Percentiles rank a stretch among this genome's conserved stretches.
Evolutionary conservation across 805 yeast species (phyloP).

Genomic region (Kurtzmaniella cleridarum): DNA sequence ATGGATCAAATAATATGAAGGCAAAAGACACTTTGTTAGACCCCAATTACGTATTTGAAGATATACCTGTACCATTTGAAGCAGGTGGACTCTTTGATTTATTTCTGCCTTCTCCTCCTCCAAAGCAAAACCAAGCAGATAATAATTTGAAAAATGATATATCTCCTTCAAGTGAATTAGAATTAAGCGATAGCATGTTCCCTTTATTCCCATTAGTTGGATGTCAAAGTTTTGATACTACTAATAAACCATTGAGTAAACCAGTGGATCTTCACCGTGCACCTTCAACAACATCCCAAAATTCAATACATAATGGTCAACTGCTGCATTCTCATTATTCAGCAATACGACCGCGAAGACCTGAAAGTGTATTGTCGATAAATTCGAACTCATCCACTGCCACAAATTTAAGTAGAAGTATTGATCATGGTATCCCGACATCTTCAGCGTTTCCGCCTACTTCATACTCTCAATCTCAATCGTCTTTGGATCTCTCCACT

Average conservation of each 20-base stretch:
- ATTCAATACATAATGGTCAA: neutral
- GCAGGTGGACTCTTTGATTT: slow-evolving; percentile 27
- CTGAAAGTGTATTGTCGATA: slow-evolving; percentile 36
- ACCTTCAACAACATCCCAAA: slow-evolving; percentile 11
- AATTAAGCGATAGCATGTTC: slow-evolving; percentile 28
- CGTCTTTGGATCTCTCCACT: neutral
- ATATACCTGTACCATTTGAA: slow-evolving; percentile 26
- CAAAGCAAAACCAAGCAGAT: slow-evolving; percentile 3
- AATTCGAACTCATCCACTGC: slow-evolving; percentile 31
- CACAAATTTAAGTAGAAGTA: neutral
- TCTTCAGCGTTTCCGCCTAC: slow-evolving; percentile 3
- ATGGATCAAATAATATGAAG: too few relatives aligned
- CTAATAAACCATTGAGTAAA: slow-evolving; percentile 12
- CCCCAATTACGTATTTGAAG: slow-evolving; percentile 22
- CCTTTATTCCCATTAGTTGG: slow-evolving; percentile 42
- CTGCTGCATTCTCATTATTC: slow-evolving; percentile 12
- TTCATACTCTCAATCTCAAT: slow-evolving; percentile 3
- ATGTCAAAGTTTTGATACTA: slow-evolving; percentile 27
- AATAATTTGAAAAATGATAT: neutral
- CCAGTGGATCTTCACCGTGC: slow-evolving; percentile 30
- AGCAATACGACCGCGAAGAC: slow-evolving; percentile 27
- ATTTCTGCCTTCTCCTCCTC: slow-evolving; percentile 13
- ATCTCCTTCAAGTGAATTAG: neutral
- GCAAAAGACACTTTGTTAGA: slow-evolving; percentile 1
- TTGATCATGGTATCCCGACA: slow-evolving; percentile 1